Percentiles rank a stretch among this genome's conserved stretches.
phyloP scores from a whole-genome alignment of 768 basidiomycete genomes.

The Melanogaster broomeanus region DNA sequence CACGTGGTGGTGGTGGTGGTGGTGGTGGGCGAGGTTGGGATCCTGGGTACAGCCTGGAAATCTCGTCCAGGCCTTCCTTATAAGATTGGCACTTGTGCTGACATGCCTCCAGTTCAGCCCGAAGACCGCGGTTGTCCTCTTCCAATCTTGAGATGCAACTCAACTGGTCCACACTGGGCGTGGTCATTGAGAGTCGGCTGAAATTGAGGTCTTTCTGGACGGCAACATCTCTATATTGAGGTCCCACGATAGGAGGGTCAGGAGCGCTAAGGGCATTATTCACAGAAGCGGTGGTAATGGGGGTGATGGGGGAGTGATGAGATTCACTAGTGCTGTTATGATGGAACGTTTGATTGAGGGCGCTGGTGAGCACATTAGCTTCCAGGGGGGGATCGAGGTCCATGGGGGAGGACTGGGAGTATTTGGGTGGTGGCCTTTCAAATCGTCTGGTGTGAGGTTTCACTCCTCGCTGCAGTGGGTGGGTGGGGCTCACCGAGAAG shows the following conservation, averaged over 20 bases:
- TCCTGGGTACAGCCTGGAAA: conserved; percentile 9
- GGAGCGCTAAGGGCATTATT: conserved; percentile 1
- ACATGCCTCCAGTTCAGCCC: conserved; percentile 3
- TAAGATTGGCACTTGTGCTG: conserved; percentile 7
- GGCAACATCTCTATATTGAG: conserved; percentile 18
- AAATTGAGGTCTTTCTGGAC: conserved; percentile 27
- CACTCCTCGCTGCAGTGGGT: conserved; percentile 31
- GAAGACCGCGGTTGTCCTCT: conserved; percentile 14
- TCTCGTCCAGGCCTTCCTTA: conserved; percentile 11
- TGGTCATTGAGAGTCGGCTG: conserved; percentile 10
- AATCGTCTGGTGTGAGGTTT: conserved; percentile 25
- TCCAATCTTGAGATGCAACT: conserved; percentile 20
- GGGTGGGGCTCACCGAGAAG: conserved; percentile 32
- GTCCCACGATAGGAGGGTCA: background rate
- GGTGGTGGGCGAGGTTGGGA: background rate
- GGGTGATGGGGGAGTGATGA: conserved; percentile 6
- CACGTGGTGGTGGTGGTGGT: background rate
- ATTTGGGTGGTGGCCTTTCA: conserved; percentile 22
- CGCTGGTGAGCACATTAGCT: conserved; percentile 19
- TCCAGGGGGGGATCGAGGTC: background rate
- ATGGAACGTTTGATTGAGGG: conserved; percentile 31
- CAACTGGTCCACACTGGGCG: conserved; percentile 5
- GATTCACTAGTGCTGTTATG: conserved; percentile 18
- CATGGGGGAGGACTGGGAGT: background rate
- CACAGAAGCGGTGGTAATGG: conserved; percentile 2